Conservation (phyloP, 2,329 filamentous ascomycete genomes). For the Botryotinia globosa region DNA sequence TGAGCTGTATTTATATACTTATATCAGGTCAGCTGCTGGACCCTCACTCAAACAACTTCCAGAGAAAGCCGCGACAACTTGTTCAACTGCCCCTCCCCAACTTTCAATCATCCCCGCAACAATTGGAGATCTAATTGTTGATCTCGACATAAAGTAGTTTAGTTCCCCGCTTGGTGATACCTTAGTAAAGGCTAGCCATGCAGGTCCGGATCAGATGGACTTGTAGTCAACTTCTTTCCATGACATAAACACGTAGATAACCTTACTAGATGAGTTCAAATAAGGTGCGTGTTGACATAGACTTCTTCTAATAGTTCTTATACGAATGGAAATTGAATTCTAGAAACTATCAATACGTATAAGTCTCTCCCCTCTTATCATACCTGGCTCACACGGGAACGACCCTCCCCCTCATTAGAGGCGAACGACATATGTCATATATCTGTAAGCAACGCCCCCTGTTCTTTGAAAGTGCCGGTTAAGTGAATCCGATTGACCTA, state of each 20-base stretch:
- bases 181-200: neutral
- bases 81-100: neutral
- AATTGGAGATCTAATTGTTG: neutral
- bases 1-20: neutral
- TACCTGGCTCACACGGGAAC: neutral
- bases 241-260: neutral
- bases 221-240: neutral
- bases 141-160: neutral
- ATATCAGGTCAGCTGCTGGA: neutral
- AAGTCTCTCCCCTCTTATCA: neutral
- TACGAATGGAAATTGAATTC: neutral
- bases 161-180: constrained; percentile 3
- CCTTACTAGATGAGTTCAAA: no score
- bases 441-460: neutral
- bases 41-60: neutral
- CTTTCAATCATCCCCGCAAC: neutral
- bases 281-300: neutral
- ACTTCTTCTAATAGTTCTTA: neutral
- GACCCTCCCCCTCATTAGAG: neutral
- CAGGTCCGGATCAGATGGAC: neutral
- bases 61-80: neutral
- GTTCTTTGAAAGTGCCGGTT: neutral
- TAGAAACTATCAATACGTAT: neutral
- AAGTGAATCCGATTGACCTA: neutral
- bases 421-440: neutral